Base-by-base conservation (phyloP, 306 rosid species). In the Parietaria judaica region DNA sequence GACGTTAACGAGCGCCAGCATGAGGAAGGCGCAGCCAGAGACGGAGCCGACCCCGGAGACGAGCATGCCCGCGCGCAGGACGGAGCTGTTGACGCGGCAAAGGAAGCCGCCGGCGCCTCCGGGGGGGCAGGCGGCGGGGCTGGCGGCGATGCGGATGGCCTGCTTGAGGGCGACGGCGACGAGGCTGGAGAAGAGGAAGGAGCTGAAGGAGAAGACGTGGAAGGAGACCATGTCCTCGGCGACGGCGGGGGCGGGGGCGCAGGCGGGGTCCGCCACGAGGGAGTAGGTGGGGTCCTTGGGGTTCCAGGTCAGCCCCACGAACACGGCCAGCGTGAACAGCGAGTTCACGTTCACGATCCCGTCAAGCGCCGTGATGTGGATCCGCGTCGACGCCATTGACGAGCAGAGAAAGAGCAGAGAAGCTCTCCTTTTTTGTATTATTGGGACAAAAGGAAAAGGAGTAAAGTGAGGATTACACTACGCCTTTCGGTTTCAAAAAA, bases 121-220 rank as follows among this genome's bases (percentile, higher is more conserved):
- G 44, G 70, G 84, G 65, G 72, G 94, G 65, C 61, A 74, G 90
- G 65, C 61, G 70, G 61, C 51, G 36, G 38, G 91, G 48, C 71
- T 59, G 58, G 23, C 74, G 73, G 15, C 92, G 70, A 91, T 81
- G 66, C 95, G 88, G 38, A 86, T 75, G 48, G 83, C 95, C 66
- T 92, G 96, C 55, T 88, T 88, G 81, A 92, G 88, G 0, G 81
- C 92, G 35, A 88, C 66, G 13, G 98, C 98, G 60, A 92, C 31
- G 50, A 92, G 91, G 81, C 96, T 92, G 58, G 96, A 92, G 87
- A 92, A 88, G 80, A 92, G 96, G 80, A 92, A 92, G 67, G 86
- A 92, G 79, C 95, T 86, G 90, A 92, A 92, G 46, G 98, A 86
- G 89, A 82, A 92, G 48, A 88, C 96, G 35, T 92, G 98, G 79